Evolutionary conservation across 768 basidiomycete genomes (phyloP).

Genomic region (Ephemerocybe angulata): DNA sequence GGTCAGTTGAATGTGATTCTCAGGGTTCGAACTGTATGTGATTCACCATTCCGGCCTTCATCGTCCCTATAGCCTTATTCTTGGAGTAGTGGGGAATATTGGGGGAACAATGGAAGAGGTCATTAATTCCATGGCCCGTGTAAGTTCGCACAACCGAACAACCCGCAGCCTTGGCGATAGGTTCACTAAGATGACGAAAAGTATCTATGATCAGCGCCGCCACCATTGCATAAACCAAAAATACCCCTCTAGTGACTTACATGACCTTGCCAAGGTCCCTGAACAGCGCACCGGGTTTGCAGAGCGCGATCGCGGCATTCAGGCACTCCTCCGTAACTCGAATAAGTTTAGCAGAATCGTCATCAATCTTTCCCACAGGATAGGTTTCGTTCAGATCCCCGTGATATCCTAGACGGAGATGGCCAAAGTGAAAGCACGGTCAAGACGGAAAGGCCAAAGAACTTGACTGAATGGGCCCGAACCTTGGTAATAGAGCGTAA

Average conservation of each 20-base stretch:
- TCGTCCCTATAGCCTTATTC: conserved; percentile 87
- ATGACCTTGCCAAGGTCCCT: conserved; percentile 85
- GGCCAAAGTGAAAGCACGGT: background rate
- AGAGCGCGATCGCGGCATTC: conserved; percentile 86
- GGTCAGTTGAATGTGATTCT: background rate
- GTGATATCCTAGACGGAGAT: conserved; percentile 64
- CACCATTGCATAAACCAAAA: no score
- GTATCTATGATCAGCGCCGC: no score
- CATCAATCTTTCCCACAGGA: conserved; percentile 82
- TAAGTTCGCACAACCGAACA: conserved; percentile 92
- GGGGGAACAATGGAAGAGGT: conserved; percentile 79
- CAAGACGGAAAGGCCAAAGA: background rate
- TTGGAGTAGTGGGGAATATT: conserved; percentile 95
- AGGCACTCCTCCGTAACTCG: conserved; percentile 76
- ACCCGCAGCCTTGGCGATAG: conserved; percentile 74
- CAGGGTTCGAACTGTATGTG: background rate
- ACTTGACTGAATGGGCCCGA: conserved; percentile 7
- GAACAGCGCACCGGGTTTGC: conserved; percentile 91
- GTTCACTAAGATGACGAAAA: conserved; percentile 53
- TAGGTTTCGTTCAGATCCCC: conserved; percentile 92
- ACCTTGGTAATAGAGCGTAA: conserved; percentile 80
- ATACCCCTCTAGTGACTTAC: no score
- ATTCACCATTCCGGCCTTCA: conserved; percentile 91
- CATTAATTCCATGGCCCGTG: conserved; percentile 87
- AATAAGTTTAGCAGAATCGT: conserved; percentile 80